Base-by-base conservation (phyloP, 257 asterid species). In the Verbena officinalis region DNA sequence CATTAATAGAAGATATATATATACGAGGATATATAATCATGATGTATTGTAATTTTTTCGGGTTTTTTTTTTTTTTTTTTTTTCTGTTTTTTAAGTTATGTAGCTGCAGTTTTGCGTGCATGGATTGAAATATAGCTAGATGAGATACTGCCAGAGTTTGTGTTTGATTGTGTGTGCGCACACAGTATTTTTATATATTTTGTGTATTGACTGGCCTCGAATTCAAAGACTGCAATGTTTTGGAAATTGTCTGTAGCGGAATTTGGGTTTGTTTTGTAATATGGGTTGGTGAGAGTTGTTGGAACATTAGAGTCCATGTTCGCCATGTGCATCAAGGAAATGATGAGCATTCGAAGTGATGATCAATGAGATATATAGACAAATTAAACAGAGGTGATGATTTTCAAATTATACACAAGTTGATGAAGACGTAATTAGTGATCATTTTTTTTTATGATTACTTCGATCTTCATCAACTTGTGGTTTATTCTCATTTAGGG, bases 241-340 rank as follows among this genome's bases (percentile, higher is more conserved):
- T 20, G 45, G 15, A 51, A 10, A 38, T 51, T 50, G 58, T 50
- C 52, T 50, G 0, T 50, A 31, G 19, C 17, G 13, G 42, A 46
- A 0, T 17, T 59, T 55, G 3, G 4, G n/a, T 59, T 21, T 19
- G 20, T 24, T 56, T 27, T 30, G 27, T 49, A 27, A 17, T n/a
- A 16, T 24, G 59, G 64, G 68, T 60, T 60, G 74, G 69, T 69
- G 69, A 69, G 67, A 14, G 68, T 69, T 51, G 68, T 61, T 69
- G 27, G 44, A 40, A 13, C 4, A 36, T 52, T 69, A 40, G 44
- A 39, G 14, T 17, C 22, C 61, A 64, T 30, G 36, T 19, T 62
- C n/a, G 39, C 59, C 59, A 53, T 53, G 59, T 53, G 59, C 59
- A 5, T 22, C 7, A 30, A 53, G 39, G 19, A 53, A 53, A 53